Evolutionary conservation across 148 eudicot genomes (phyloP), one percentile per base, ranked within the genome.

Genomic region (Rhododendron williamsianum): DNA sequence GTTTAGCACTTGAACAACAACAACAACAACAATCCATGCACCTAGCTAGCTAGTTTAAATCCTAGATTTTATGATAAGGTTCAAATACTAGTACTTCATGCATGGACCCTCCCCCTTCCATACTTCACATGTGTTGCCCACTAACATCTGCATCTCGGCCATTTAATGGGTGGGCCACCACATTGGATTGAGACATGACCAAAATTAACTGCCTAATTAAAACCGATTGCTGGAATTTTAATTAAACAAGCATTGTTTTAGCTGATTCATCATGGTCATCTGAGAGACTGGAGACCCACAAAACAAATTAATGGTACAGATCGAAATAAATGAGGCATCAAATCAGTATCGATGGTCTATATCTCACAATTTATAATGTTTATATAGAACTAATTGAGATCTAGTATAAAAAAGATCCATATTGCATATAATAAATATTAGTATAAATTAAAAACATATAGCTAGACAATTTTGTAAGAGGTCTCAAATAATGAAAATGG

Each of bases 91-190:
- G 30, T 30, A 46, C 49, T 46, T 4, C 76, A 30, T 78, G 51
- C 71, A 83, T 83, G 86, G 88, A 78, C 87, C 90, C 90, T 82
- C 72, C 86, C 21, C 78, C 76, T 71, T 73, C 88, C 87, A 60
- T 78, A 78, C 87, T 51, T 87, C 89, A 89, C 91, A 89, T 89
- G 91, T 69, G 91, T 69, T 87, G 85, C 90, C 89, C 91, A 89
- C 88, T 84, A 87, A 84, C 89, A 82, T 87, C 84, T 41, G 83
- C 87, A 86, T 83, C 86, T 87, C 65, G 43, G 58, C 86, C 89
- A 87, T 86, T 87, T 81, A 85, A 87, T 87, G 90, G 38, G 78
- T 88, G 92, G 89, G 85, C 72, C 92, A 81, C 52, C 52, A 60
- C n/a, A 46, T 71, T 41, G 56, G 82, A 86, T 83, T 71, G 63